Evolutionary conservation across 768 basidiomycete genomes (phyloP).

Genomic region (Glaciozyma martinii): DNA sequence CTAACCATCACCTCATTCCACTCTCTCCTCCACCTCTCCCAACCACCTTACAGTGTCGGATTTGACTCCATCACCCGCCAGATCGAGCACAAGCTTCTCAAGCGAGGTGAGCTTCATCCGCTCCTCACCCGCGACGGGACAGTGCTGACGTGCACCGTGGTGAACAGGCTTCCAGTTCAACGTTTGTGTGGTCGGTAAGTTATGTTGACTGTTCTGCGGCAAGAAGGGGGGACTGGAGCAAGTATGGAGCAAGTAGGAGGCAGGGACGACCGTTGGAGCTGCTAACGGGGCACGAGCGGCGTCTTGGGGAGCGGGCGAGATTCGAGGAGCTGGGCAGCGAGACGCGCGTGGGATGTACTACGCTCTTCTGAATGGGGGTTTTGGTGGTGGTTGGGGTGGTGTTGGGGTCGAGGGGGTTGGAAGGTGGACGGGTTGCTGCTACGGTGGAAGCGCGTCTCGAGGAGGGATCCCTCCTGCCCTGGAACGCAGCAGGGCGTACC

Average conservation of each 20-base stretch:
- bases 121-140: neutral
- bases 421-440: no score
- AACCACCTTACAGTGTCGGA: constrained; percentile 52
- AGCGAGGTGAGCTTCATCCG: constrained; percentile 53
- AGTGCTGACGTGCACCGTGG: no score
- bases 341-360: no score
- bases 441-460: no score
- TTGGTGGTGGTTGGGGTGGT: no score
- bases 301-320: neutral
- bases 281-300: neutral
- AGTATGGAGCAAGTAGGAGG: neutral
- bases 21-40: neutral
- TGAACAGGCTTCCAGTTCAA: constrained; percentile 60
- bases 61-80: constrained; percentile 93
- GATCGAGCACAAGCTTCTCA: constrained; percentile 98
- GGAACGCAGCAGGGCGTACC: no score
- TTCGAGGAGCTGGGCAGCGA: neutral
- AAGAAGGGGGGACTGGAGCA: neutral
- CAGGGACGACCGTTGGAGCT: neutral
- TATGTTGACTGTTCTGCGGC: neutral
- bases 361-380: no score
- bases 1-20: neutral
- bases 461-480: no score
- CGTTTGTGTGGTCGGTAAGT: constrained; percentile 82
- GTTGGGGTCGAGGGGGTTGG: no score